Evolutionary conservation across 257 asterid genomes (phyloP), one percentile per base, ranked within the genome.

Genomic region (Mitragyna speciosa): DNA sequence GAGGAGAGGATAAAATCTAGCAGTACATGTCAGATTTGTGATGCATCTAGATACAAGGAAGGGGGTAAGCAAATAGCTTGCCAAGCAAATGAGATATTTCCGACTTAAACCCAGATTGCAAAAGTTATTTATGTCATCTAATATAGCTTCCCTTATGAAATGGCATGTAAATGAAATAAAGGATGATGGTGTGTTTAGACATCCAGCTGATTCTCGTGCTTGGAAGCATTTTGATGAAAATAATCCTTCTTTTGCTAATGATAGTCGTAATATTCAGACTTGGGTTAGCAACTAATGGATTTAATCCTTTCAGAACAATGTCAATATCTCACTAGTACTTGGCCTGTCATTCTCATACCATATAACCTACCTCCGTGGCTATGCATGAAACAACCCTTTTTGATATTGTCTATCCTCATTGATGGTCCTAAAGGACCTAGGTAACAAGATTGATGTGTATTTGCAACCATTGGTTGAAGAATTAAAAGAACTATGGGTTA

Each of bases 381-480:
- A n/a, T n/a, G n/a, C n/a, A n/a, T n/a, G n/a, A n/a, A n/a, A n/a
- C 49, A 31, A 43, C 49, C 47, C 8, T 76, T 67, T 16, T 14
- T 76, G 11, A 52, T 76, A 12, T n/a, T 70, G 4, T 68, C 58
- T 3, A 11, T 70, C 7, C 17, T 81, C 1, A 68, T 75, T 3
- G 22, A 67, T 5, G 75, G 81, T 8, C 85, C 78, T 7, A 28
- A 33, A 0, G 26, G 43, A 5, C 69, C 75, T 6, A n/a, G 26
- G 58, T 3, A 36, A 54, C 0, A 19, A 28, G 8, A n/a, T 81
- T 49, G 67, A 76, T 69, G 74, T 81, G 6, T 63, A 69, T 43
- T n/a, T 73, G 6, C 75, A 41, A 8, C 77, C 72, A 14, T 28
- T 72, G 39, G 28, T 72, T 17, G 79, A 78, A 69, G 79, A 78